Evolutionary conservation across 441 rosid genomes (phyloP), one percentile per base, ranked within the genome.

Genomic region (Kokia cookei): DNA sequence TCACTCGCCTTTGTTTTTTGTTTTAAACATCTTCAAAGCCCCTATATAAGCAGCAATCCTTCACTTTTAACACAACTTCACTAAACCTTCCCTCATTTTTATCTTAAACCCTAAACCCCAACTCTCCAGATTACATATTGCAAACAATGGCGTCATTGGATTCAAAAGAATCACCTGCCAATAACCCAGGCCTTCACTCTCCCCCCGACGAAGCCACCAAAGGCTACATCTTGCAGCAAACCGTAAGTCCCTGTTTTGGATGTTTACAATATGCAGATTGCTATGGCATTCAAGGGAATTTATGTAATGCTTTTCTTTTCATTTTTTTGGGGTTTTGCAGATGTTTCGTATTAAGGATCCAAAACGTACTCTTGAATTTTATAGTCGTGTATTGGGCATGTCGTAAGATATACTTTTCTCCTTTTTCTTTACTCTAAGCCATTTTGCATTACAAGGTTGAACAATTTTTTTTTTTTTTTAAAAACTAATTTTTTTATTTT

Each of bases 261-360:
- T 5, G 37, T 29, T 27, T 27, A 27, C 13, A 5, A 59, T 26
- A 59, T 59, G 3, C 2, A 12, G 19, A n/a, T 26, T 32, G 14
- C 2, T 60, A 2, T 43, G 22, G 1, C 37, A 37, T 37, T 64
- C 37, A 9, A n/a, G 27, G 15, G 40, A 2, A 15, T 24, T 61
- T 27, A 0, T 68, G 54, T 1, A 35, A 50, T 61, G 58, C 9
- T 47, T 68, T 59, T 32, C 15, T 62, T 19, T 13, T 14, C 14
- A 4, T 40, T 68, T 26, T 64, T 26, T 43, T 13, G 43, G 22
- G 5, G 5, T 32, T 32, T 50, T 76, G 77, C 89, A 95, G 99
- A 93, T 93, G 96, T 90, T 80, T 81, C 90, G 98, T 43, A 88
- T 93, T 72, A 93, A 93, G 86, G 96, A 95, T 79, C 99, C 99